Evolutionary conservation across 2,329 filamentous ascomycete genomes (phyloP), one percentile per base, ranked within the genome.

Genomic region (Mycocentrospora acerina): DNA sequence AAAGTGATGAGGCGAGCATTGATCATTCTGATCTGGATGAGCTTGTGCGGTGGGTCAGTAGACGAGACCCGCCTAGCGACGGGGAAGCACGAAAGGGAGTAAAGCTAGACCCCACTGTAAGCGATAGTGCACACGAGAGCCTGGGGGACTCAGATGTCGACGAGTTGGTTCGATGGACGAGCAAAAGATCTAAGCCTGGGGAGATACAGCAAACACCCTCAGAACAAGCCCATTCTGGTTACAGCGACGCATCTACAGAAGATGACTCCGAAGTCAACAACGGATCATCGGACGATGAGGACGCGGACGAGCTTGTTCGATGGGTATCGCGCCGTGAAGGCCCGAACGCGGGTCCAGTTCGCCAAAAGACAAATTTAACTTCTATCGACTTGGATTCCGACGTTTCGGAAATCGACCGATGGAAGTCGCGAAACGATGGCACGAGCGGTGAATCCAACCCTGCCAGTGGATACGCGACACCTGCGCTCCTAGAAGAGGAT

Each of bases 11-110:
- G 13, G 53, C 51, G 10, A 60, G 57, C 14, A 58, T 66, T 13
- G 24, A 59, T n/a, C 51, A 65, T 25, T 59, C 56, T 1, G 56
- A 64, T 38, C 52, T 64, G 3, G 62, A 66, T 16, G 62, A 64
- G 1, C 17, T 66, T 3, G 53, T 64, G 12, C 55, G 60, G 19
- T 66, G 62, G 63, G 57, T 65, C 7, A 64, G 60, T 30, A 45
- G 55, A 40, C 44, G 53, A 24, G 59, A 62, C 36, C 47, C 52
- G n/a, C 50, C 57, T 6, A 59, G 55, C 16, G 57, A 60, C 16
- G 55, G 55, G n/a, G 57, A 62, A 45, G 30, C 44, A 4, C 37
- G 41, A n/a, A 37, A 37, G 29, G 37, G 28, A 14, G 38, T 25
- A 14, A 9, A 32, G 18, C 32, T 41, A 11, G 10, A 14, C 7